A percentile compares a stretch with the other conserved stretches of the same genome.
These are phyloP conservation scores for Colletotrichum kahawae DNA, from an alignment of 2,329 filamentous ascomycete species.

Conservation along the genomic window DNA sequence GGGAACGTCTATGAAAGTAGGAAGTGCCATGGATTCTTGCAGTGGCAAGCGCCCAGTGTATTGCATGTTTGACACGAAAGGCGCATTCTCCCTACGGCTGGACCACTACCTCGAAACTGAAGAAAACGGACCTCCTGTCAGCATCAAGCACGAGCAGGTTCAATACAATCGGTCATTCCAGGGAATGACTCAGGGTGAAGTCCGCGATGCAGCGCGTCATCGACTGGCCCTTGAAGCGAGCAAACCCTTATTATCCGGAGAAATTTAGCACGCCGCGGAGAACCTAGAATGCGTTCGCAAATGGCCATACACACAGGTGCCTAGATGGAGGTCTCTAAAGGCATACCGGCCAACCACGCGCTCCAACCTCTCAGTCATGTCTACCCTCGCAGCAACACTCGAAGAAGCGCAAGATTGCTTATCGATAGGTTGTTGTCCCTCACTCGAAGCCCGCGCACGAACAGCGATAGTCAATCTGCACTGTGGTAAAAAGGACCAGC, in stretches of 20 bases:
- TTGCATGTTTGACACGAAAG: background rate
- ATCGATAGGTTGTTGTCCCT: background rate
- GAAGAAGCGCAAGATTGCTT: background rate
- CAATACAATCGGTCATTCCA: background rate
- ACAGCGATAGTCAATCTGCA: background rate
- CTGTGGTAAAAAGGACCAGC: background rate
- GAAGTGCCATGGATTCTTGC: background rate
- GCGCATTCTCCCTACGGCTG: background rate
- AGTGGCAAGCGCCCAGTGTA: background rate
- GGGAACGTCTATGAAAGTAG: background rate
- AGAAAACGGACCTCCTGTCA: background rate
- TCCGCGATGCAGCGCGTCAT: background rate
- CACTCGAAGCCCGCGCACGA: background rate
- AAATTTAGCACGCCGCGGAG: background rate
- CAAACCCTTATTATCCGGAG: background rate
- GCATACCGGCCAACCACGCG: too few relatives aligned
- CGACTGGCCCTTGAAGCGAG: background rate
- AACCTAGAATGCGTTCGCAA: background rate
- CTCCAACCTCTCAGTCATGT: too few relatives aligned
- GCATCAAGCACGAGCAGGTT: background rate
- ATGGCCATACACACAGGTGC: too few relatives aligned
- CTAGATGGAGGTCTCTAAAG: background rate
- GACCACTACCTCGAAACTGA: background rate
- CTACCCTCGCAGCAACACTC: too few relatives aligned
- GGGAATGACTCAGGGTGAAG: background rate